Conservation (phyloP, 2,329 filamentous ascomycete genomes). For the Corynespora cassiicola region DNA sequence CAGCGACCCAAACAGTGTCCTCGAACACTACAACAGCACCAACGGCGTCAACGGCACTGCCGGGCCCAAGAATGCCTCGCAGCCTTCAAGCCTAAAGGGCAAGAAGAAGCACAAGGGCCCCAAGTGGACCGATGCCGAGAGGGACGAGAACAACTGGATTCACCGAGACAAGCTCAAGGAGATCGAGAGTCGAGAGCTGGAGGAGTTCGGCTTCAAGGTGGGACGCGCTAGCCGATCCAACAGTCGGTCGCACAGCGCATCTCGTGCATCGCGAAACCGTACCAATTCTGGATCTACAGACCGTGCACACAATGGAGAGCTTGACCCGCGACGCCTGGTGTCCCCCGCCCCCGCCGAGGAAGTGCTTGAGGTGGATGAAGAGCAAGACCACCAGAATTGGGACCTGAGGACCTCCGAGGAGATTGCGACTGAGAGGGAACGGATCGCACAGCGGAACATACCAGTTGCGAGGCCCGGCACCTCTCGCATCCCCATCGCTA, state of each 20-base stretch:
- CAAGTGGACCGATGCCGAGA: conserved; percentile 31
- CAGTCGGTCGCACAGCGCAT: conserved; percentile 42
- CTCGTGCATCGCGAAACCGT: conserved; percentile 30
- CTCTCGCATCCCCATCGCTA: conserved; percentile 87
- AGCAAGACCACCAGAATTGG: conserved; percentile 56
- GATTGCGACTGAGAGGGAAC: conserved; percentile 63
- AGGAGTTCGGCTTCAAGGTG: conserved; percentile 74
- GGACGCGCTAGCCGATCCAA: conserved; percentile 50
- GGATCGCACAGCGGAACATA: conserved; percentile 51
- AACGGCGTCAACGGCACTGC: conserved; percentile 16
- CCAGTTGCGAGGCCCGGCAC: conserved; percentile 62
- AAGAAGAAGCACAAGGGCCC: conserved; percentile 37
- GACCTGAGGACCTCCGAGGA: conserved; percentile 81
- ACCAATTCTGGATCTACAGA: conserved; percentile 41
- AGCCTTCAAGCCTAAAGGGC: conserved; percentile 10
- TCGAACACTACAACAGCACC: conserved; percentile 51
- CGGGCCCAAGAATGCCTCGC: conserved; percentile 13
- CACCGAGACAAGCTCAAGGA: conserved; percentile 82
- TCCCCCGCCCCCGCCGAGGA: conserved; percentile 49
- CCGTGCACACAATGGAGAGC: conserved; percentile 28
- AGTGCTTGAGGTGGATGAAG: conserved; percentile 52
- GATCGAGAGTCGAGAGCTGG: conserved; percentile 81
- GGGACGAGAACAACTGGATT: conserved; percentile 79
- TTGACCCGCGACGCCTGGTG: conserved; percentile 37
- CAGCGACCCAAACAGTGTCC: conserved; percentile 55